Base-by-base conservation (phyloP, 495 filamentous ascomycete genomes). In the Arthonia radiata region DNA sequence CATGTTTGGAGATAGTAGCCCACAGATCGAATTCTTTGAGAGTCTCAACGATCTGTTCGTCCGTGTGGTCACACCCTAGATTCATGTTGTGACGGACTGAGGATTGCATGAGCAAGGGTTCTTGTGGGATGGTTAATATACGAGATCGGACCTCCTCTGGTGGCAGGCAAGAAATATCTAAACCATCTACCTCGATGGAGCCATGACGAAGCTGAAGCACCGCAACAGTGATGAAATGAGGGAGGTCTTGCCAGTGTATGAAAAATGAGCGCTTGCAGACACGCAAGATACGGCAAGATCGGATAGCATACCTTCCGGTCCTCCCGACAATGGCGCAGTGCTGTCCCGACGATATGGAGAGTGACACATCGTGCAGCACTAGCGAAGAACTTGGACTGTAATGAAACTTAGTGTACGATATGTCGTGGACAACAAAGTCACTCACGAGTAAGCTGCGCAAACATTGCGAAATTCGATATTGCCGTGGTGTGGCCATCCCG, bases 111-210 rank as follows among this genome's bases (percentile, higher is more conserved):
- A 71, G 36, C 29, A 69, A 59, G 0, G 67, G 54, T 26, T 65
- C 56, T 34, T 75, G 66, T 4, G 67, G 58, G 22, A 70, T 46
- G 1, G 49, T 54, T 17, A 54, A 59, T 25, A 62, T 42, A 11
- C 47, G 55, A 18, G 52, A 48, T 1, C 67, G 54, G 11, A 64
- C 45, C 9, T 55, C 47, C 18, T 53, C 41, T 5, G 64, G 51
- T 26, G 64, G 58, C 5, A 62, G 42, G 5, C 42, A 51, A 13
- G 52, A 47, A 23, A 64, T 38, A 31, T 56, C 51, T 13, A 56
- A 29, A 6, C 52, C 51, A 26, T 67, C 60, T 15, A 68, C 49
- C 9, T 23, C 40, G 28, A 61, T 56, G 24, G 37, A 38, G 4
- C 50, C 50, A 1, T 41, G 1, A 33, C 23, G 4, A 39, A 25